Percentiles rank a stretch among this genome's conserved stretches.
Evolutionary conservation across 768 basidiomycete species (phyloP).

Genomic region (Hydnum rufescens): DNA sequence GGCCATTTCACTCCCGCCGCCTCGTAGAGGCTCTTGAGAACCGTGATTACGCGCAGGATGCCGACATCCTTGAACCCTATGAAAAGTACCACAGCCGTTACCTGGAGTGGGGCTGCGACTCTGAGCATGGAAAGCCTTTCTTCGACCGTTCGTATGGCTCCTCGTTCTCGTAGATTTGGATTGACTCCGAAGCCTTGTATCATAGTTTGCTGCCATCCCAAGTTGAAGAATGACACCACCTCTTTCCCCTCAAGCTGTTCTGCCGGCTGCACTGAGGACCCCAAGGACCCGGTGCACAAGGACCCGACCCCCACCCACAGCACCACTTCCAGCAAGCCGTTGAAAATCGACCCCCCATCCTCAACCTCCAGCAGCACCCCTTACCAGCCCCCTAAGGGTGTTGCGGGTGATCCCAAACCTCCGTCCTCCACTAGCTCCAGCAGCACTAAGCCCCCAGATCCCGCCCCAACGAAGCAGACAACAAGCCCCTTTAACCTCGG

Average conservation of each 20-base stretch:
- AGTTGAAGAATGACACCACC: too few species aligned
- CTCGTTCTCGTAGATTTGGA: too few species aligned
- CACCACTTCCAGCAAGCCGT: too few species aligned
- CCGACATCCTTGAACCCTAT: slow-evolving; percentile 10
- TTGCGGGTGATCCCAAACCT: slow-evolving; percentile 4
- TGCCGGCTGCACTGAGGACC: too few species aligned
- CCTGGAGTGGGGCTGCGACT: slow-evolving; percentile 30
- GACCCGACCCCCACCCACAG: slow-evolving; percentile 9
- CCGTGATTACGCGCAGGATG: background rate
- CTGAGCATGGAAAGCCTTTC: slow-evolving; percentile 24
- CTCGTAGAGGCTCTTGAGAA: background rate
- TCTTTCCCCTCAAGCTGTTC: background rate
- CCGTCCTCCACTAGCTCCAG: background rate
- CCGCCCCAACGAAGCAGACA: slow-evolving; percentile 1
- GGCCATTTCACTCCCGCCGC: background rate
- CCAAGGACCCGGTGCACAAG: background rate
- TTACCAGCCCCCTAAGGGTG: slow-evolving; percentile 5
- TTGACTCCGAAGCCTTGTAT: too few species aligned
- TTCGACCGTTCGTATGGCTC: slow-evolving; percentile 22
- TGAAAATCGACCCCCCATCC: too few species aligned
- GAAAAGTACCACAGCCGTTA: slow-evolving; percentile 41
- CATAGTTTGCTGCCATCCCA: background rate
- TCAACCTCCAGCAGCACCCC: too few species aligned
- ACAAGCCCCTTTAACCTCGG: background rate
- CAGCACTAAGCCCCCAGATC: background rate